Evolutionary conservation across 1,284 basidiomycete genomes (phyloP).

Genomic region (Mycena sp.): DNA sequence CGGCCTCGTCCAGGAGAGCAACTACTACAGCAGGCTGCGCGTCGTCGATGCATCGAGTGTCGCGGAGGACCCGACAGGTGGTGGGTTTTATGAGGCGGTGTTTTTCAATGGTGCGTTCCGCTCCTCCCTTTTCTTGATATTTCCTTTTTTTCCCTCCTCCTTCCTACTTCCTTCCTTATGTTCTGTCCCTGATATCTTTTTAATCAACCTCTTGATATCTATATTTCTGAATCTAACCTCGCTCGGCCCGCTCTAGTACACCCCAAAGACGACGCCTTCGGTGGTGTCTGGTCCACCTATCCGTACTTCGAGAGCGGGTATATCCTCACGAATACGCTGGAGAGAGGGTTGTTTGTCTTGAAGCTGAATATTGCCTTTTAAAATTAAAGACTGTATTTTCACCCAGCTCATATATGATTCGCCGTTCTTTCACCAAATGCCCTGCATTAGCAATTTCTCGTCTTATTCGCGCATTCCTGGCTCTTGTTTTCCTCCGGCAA

Average conservation of each 20-base stretch:
- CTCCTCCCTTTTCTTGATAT: not conserved
- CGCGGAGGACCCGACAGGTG: conserved; percentile 34
- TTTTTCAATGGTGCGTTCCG: conserved; percentile 30
- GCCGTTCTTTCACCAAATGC: too few species aligned
- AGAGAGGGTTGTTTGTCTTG: conserved; percentile 33
- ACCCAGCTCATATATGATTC: too few species aligned
- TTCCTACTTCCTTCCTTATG: too few species aligned
- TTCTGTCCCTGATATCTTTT: too few species aligned
- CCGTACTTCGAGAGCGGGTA: conserved; percentile 36
- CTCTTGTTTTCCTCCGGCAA: too few species aligned
- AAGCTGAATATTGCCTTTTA: conserved; percentile 9
- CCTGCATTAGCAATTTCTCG: too few species aligned
- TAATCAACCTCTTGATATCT: too few species aligned
- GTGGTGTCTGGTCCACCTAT: conserved; percentile 37
- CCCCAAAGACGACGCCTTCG: conserved; percentile 35
- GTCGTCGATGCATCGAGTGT: conserved; percentile 38
- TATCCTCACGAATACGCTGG: conserved; percentile 38
- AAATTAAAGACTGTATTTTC: too few species aligned
- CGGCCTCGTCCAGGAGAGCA: conserved; percentile 35
- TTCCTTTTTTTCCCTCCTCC: too few species aligned
- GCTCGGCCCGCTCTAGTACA: conserved; percentile 16
- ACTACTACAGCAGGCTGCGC: conserved; percentile 40
- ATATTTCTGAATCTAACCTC: too few species aligned
- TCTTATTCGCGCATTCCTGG: too few species aligned
- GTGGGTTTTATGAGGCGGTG: conserved; percentile 28